Base-by-base conservation (phyloP, 805 yeast genomes). In the Wickerhamia fluorescens region DNA sequence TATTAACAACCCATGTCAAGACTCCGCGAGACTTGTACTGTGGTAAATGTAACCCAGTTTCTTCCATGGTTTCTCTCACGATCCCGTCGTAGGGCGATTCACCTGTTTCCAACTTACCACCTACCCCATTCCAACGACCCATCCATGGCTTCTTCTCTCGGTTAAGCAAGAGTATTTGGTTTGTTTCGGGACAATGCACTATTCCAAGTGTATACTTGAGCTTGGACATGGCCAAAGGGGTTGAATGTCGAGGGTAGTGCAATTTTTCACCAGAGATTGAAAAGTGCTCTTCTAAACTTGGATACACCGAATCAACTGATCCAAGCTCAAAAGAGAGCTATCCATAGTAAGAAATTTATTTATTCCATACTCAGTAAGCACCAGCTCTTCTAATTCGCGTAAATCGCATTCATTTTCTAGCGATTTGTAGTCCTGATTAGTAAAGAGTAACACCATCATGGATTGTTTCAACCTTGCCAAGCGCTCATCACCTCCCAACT, bases 91-190 rank as follows among this genome's bases (percentile, higher is more conserved):
- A 33, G 1, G 68, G 60, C 2, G 56, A 36, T 36, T 64, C 70
- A 11, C 33, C 40, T 1, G 38, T 30, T 19, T 60, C 61, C 11
- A 63, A 35, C 34, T 64, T 63, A 5, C 70, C 70, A 6, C 69
- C 69, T 8, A 64, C 67, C 8, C 69, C 70, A 38, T 64, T 63
- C 69, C 69, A 64, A 27, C 58, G 44, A 10, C 70, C 70, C 68
- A 63, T 64, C 65, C 67, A 61, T 2, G 70, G 70, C 7, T 53
- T 44, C 32, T 64, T 64, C 32, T 58, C 54, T 14, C 70, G 44
- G 31, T 64, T 64, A 12, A 64, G 42, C 6, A 64, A 40, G 8
- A 63, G 53, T 11, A 61, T 41, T 23, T 56, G 44, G 20, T 47
- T 36, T 14, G 54, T 46, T 25, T 54, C 63, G 2, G 36, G 34